phyloP scores from a whole-genome alignment of 148 eudicot species.

The Nyssa sinensis region DNA sequence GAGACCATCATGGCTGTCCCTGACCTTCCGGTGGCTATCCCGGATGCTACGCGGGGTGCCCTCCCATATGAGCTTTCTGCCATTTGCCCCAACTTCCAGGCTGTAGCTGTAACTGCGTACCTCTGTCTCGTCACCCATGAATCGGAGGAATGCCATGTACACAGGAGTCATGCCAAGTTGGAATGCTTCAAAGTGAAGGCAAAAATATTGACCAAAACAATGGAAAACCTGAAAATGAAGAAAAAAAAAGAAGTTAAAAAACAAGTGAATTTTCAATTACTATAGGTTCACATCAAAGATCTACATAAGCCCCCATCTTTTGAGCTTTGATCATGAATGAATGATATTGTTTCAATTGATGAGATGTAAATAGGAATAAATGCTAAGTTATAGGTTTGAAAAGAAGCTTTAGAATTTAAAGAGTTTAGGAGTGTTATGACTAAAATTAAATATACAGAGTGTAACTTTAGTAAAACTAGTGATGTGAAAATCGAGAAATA shows the following conservation, averaged over 20 bases:
- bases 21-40: constrained; percentile 29
- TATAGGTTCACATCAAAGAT: too few relatives aligned
- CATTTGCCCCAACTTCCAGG: constrained; percentile 31
- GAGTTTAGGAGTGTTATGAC: too few relatives aligned
- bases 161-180: constrained; percentile 28
- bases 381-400: too few relatives aligned
- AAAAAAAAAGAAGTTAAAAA: not conserved
- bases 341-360: too few relatives aligned
- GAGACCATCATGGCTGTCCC: constrained; percentile 30
- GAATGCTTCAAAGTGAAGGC: constrained; percentile 32
- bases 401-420: too few relatives aligned
- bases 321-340: too few relatives aligned
- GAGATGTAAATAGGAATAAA: too few relatives aligned
- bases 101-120: constrained; percentile 29
- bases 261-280: too few relatives aligned
- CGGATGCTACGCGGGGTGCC: constrained; percentile 30
- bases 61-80: constrained; percentile 32
- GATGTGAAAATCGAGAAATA: too few relatives aligned
- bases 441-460: too few relatives aligned
- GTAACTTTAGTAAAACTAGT: too few relatives aligned
- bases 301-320: too few relatives aligned
- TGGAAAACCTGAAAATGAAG: constrained; percentile 21
- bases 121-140: constrained; percentile 25
- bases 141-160: constrained; percentile 28
- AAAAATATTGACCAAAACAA: constrained; percentile 28